Evolutionary conservation across 2,329 filamentous ascomycete genomes (phyloP), one percentile per base, ranked within the genome.

Genomic region (Colletotrichum magnum): DNA sequence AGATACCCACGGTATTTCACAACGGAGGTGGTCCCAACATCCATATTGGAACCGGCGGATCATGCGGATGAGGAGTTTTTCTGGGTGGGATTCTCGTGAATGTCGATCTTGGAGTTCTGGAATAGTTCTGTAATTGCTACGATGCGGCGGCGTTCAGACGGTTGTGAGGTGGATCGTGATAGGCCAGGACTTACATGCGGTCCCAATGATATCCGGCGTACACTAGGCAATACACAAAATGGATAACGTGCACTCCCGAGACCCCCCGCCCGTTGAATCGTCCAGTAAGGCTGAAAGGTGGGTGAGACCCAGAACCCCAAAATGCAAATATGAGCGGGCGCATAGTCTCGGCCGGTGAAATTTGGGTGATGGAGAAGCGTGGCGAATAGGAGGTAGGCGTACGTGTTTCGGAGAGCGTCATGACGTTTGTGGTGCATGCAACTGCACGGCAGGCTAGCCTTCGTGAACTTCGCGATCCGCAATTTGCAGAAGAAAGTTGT

Each of bases 1-100:
- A 87, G 73, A 88, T 88, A 67, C 87, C 86, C 26, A 88, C 86
- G 2, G 83, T 87, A 28, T 88, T 88, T 73, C 83, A 83, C 64
- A 80, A 78, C 28, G 69, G 68, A n/a, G 74, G 73, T 10, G 74
- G 74, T 65, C 77, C 79, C 3, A 77, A 77, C 57, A 74, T 80
- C 56, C 74, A 76, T 13, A 77, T 80, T 71, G 76, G 75, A 59
- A 71, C 52, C 43, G 32, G 32, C 32, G 32, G 32, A 36, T 36
- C 7, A 9, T 36, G 32, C 32, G 64, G 70, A 28, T 72, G 47
- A 59, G 32, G 24, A 10, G 32, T 36, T 36, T 36, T 61, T 16
- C 52, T 7, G 45, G 53, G 10, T n/a, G 50, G n/a, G 32, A 47
- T 58, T 70, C 32, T 45, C 39, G 28, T 41, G 39, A 36, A 48